phyloP scores from a whole-genome alignment of 2,329 filamentous ascomycete species.

The Fusarium austroafricanum region DNA sequence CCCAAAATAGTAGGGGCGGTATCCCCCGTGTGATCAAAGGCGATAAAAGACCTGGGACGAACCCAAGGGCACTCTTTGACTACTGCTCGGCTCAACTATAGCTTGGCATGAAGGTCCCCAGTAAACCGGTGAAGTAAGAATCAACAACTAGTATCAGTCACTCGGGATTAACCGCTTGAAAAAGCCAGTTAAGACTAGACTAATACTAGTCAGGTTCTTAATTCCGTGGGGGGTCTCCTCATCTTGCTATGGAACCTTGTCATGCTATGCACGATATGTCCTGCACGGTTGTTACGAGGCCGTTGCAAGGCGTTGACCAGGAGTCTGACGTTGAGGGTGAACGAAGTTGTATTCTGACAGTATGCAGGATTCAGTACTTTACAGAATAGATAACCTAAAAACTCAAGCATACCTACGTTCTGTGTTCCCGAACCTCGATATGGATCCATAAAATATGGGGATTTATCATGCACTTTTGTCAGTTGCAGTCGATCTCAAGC shows the following conservation, averaged over 20 bases:
- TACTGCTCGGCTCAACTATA: slow-evolving; percentile 7
- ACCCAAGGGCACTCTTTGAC: neutral
- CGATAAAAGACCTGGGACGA: neutral
- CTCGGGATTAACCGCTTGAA: slow-evolving; percentile 28
- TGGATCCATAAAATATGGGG: neutral
- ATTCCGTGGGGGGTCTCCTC: neutral
- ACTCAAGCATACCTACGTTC: neutral
- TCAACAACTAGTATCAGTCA: neutral
- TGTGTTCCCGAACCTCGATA: neutral
- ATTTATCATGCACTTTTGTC: neutral
- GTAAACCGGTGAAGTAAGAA: slow-evolving; percentile 9
- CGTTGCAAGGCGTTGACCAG: neutral
- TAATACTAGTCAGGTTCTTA: neutral
- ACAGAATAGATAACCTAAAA: too few species aligned
- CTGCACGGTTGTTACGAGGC: neutral
- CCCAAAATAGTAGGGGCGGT: neutral
- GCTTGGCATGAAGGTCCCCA: neutral
- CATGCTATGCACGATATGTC: neutral
- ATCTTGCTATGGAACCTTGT: neutral
- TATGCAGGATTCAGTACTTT: too few species aligned
- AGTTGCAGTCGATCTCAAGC: slow-evolving; percentile 19
- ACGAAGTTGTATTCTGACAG: too few species aligned
- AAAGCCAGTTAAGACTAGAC: neutral
- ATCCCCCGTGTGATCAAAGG: slow-evolving; percentile 2
- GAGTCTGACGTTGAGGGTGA: neutral